phyloP scores from a whole-genome alignment of 2,329 filamentous ascomycete species.

The Chaetomiaceae sp. region DNA sequence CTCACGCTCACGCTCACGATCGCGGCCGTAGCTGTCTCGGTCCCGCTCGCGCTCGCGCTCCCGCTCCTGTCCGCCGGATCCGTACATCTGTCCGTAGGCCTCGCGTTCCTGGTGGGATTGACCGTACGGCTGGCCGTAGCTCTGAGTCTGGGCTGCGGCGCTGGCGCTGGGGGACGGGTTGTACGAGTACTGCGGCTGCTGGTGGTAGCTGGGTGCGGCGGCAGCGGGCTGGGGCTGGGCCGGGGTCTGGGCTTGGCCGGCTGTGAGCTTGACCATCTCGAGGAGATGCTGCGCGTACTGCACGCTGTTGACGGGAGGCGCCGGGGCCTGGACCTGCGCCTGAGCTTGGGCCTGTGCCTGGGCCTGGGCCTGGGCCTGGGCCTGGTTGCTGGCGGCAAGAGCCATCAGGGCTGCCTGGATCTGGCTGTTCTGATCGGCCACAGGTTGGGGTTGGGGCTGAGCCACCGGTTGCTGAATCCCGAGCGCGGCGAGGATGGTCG shows the following conservation, averaged over 20 bases:
- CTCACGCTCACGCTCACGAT: constrained; percentile 27
- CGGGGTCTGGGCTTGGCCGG: constrained; percentile 3
- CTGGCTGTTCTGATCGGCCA: constrained; percentile 13
- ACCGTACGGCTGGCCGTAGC: constrained; percentile 19
- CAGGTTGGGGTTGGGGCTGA: constrained; percentile 14
- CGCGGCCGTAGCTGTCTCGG: constrained; percentile 20
- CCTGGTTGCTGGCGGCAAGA: constrained; percentile 9
- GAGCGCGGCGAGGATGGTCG: constrained; percentile 21
- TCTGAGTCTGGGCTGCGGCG: not conserved
- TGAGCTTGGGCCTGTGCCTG: not conserved
- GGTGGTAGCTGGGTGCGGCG: constrained; percentile 4
- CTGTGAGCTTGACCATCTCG: constrained; percentile 19
- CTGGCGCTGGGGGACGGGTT: not conserved
- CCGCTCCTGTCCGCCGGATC: constrained; percentile 16
- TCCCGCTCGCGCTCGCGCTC: constrained; percentile 20
- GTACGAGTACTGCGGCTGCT: constrained; percentile 15
- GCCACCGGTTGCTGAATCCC: constrained; percentile 13
- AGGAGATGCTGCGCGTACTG: constrained; percentile 21
- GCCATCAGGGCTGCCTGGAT: constrained; percentile 21
- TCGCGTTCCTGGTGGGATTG: not conserved
- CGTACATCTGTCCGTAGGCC: constrained; percentile 29
- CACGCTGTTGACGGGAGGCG: not conserved
- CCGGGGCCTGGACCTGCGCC: not conserved
- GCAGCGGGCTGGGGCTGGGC: too few species aligned
- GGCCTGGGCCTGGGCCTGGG: constrained; percentile 1